Evolutionary conservation across 2,329 filamentous ascomycete species (phyloP), one percentile per base, ranked within the genome.

Genomic region (Phialophora chinensis): DNA sequence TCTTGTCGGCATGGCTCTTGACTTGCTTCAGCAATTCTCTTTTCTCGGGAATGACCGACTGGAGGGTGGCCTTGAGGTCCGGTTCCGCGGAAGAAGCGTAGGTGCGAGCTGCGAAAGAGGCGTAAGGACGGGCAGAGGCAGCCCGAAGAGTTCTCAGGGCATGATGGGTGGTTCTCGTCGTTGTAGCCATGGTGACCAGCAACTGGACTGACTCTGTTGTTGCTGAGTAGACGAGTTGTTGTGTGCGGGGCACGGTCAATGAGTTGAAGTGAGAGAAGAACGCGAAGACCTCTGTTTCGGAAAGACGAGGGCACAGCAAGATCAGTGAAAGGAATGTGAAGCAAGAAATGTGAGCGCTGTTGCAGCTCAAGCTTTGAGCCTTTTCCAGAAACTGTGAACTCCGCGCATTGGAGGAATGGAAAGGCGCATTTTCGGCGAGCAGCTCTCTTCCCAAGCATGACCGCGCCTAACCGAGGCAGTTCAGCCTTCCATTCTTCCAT

Each of bases 11-110:
- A 78, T 94, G 88, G 65, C 90, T 87, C 84, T 97, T 98, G 82
- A 98, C 91, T 80, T 93, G 91, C 82, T 97, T 95, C 74, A 98
- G 83, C 23, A 97, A 89, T 79, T 97, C 94, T 60, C 93, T 89
- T 84, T 98, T 98, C 69, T 89, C 92, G 38, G 95, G 95, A 73
- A 99, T 96, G 66, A 88, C 87, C 72, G 89, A 87, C 75, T 88
- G 90, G 72, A 99, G 88, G 14, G 92, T 92, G 60, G 91, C 84
- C 82, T 98, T 99, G 76, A 99, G 88, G 77, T 94, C 91, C 66
- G 91, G 91, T 79, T 98, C 94, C 66, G 91, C 85, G 59, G 88
- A 85, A 52, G 91, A 88, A 71, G 90, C 88, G 82, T 93, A 93
- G 78, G 79, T 83, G 75, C 90, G 85, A 56, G 50, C 53, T 23